These are phyloP conservation scores for Phyllosticta ampelicida DNA, from an alignment of 2,329 filamentous ascomycete species.

Conservation along the genomic window DNA sequence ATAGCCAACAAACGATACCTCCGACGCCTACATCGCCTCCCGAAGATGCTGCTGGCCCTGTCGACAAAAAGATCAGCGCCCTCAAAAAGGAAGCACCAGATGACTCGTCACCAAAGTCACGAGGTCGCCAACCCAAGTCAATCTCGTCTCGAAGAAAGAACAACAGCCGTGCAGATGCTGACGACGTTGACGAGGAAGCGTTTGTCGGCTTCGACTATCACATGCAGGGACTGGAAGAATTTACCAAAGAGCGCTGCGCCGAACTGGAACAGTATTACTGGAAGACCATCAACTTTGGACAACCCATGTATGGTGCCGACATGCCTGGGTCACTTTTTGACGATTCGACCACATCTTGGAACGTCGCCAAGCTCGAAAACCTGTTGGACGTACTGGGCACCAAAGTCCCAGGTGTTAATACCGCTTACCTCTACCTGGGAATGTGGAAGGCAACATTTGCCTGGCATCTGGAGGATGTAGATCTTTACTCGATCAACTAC, in stretches of 20 bases:
- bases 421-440: constrained; percentile 90
- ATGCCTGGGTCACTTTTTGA: constrained; percentile 93
- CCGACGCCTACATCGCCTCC: constrained; percentile 34
- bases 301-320: constrained; percentile 90
- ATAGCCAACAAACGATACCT: constrained; percentile 20
- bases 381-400: constrained; percentile 87
- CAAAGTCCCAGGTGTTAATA: constrained; percentile 95
- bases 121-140: constrained; percentile 53
- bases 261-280: constrained; percentile 93
- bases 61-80: constrained; percentile 12
- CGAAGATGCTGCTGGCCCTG: constrained; percentile 10
- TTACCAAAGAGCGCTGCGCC: constrained; percentile 80
- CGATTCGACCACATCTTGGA: constrained; percentile 76
- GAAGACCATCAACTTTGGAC: constrained; percentile 93
- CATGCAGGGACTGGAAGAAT: constrained; percentile 74
- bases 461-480: constrained; percentile 97
- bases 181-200: constrained; percentile 75
- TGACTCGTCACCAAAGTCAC: constrained; percentile 43
- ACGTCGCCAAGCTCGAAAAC: constrained; percentile 88
- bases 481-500: constrained; percentile 99
- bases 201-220: constrained; percentile 89
- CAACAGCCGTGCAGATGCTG: constrained; percentile 65
- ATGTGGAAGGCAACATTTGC: constrained; percentile 99
- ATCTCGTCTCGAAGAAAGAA: constrained; percentile 81
- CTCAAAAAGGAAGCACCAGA: constrained; percentile 29